Evolutionary conservation across 495 filamentous ascomycete genomes (phyloP), one percentile per base, ranked within the genome.

Genomic region (Peziza echinospora): DNA sequence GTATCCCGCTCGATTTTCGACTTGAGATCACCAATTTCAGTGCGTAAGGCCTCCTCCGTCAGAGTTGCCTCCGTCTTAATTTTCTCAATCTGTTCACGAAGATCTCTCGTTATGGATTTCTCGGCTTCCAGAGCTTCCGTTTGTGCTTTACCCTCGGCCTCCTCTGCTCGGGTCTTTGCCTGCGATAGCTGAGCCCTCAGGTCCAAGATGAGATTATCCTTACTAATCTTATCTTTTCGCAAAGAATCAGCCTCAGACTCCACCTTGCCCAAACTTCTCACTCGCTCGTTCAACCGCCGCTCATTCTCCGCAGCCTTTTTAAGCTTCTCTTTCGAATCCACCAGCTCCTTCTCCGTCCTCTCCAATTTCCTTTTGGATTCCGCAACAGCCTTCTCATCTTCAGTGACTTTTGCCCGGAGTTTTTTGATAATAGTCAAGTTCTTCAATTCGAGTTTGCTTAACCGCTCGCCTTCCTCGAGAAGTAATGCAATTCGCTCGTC

Each of bases 391-490:
- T 80, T 86, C 39, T 77, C 79, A 37, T 69, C 67, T 41, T 81
- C 71, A 40, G 59, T 60, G 22, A 68, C 54, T 53, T 80, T 76
- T 1, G 60, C 55, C 10, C 85, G 72, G 42, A 96, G 62, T 58
- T 82, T 87, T 64, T 86, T 93, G 51, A 96, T 77, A 2, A 76
- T 77, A 11, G 73, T 77, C 34, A 84, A 68, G 50, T 89, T 77
- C 53, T 81, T 80, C 54, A 94, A 70, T 53, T 96, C 89, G 13
- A 75, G 78, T 53, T 78, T 82, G 3, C 80, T 81, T 9, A 96
- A 69, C 49, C 82, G 85, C 57, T 93, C 83, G 0, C 91, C 89
- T 63, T 97, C 89, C 55, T 91, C 78, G 62, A 97, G 78, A 11
- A 97, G 65, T 37, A 85, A 67, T 5, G 84, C 81, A 48, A 94